phyloP scores from a whole-genome alignment of 225 moss, liverwort and hornwort genomes.

The Thuidium tamariscinum region DNA sequence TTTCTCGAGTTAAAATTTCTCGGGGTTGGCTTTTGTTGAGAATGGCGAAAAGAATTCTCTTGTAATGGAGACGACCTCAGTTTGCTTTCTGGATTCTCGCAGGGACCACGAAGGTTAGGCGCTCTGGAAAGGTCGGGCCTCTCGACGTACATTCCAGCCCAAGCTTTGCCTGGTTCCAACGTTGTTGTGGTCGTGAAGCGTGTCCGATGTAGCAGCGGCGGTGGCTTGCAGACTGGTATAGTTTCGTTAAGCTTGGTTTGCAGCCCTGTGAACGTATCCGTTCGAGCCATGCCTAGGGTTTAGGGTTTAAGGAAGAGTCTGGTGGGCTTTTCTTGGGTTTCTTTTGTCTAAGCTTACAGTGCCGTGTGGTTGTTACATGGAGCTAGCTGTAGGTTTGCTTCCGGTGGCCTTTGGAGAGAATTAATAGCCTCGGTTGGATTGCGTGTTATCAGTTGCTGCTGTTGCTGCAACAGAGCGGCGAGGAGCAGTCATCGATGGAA shows the following conservation, averaged over 20 bases:
- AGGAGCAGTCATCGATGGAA: slow-evolving; percentile 70
- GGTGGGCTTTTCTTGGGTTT: background rate
- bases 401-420: background rate
- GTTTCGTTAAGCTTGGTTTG: background rate
- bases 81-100: background rate
- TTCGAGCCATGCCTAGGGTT: background rate
- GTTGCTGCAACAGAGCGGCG: slow-evolving; percentile 23
- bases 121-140: slow-evolving; percentile 2
- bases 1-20: background rate
- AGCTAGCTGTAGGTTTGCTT: background rate
- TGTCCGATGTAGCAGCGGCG: slow-evolving; percentile 13
- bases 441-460: slow-evolving; percentile 5
- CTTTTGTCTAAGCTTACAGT: background rate
- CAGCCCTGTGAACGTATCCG: background rate
- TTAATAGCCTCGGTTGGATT: background rate
- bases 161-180: background rate
- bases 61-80: background rate
- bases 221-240: slow-evolving; percentile 13
- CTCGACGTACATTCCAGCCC: background rate
- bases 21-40: background rate
- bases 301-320: slow-evolving; percentile 10
- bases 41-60: background rate
- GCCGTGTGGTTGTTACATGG: background rate
- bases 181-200: background rate
- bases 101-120: background rate